These are phyloP conservation scores for Talaromyces sp. DNA, from an alignment of 2,329 filamentous ascomycete genomes.

Conservation along the genomic window DNA sequence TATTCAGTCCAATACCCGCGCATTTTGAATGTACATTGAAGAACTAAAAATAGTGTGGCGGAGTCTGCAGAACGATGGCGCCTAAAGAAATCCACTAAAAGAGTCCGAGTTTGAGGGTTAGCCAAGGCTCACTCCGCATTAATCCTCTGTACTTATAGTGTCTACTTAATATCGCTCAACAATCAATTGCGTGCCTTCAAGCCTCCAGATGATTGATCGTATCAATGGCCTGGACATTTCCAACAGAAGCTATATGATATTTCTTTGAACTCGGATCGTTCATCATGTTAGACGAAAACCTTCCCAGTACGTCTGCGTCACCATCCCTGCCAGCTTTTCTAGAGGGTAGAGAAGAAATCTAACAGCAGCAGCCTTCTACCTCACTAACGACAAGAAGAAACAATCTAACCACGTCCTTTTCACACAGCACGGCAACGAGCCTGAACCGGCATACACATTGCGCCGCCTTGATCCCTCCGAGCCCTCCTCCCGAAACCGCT, in stretches of 20 bases:
- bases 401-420: slow-evolving; percentile 38
- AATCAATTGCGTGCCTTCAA: not conserved
- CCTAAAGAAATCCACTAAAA: not conserved
- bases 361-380: slow-evolving; percentile 43
- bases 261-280: not conserved
- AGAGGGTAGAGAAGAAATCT: not conserved
- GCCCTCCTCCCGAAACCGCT: slow-evolving; percentile 72
- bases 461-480: slow-evolving; percentile 70
- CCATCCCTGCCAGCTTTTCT: not conserved
- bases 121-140: slow-evolving; percentile 7
- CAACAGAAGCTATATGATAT: not conserved
- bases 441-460: slow-evolving; percentile 74
- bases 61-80: slow-evolving; percentile 8
- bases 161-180: not conserved
- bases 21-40: not conserved
- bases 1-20: not conserved
- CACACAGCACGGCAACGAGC: slow-evolving; percentile 75
- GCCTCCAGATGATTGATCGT: not conserved
- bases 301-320: slow-evolving; percentile 55
- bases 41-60: slow-evolving; percentile 10
- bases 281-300: slow-evolving; percentile 80
- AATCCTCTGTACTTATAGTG: not conserved
- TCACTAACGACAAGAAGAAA: slow-evolving; percentile 52
- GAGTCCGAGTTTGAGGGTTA: not conserved
- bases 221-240: not conserved